Conservation (phyloP, 2,329 filamentous ascomycete genomes). For the Xylaria sp. region DNA sequence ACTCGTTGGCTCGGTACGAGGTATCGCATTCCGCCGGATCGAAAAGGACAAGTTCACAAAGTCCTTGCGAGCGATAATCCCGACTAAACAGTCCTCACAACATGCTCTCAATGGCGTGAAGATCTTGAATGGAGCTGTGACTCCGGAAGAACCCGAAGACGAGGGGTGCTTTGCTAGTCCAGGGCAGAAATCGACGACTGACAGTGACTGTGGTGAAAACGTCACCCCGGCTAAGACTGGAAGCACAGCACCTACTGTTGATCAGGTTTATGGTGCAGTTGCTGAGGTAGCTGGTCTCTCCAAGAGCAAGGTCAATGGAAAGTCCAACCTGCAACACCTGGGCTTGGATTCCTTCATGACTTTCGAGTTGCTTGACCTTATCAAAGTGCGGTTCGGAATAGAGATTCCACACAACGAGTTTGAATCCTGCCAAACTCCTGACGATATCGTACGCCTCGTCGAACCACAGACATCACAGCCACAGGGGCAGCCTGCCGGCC, state of each 20-base stretch:
- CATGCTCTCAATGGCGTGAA: background rate
- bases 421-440: background rate
- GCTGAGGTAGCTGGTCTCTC: background rate
- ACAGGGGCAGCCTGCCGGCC: background rate
- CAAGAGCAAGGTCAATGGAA: background rate
- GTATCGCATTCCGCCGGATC: background rate
- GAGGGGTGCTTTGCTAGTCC: background rate
- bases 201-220: background rate
- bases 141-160: background rate
- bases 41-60: background rate
- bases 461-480: background rate
- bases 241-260: background rate
- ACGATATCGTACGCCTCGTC: background rate
- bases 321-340: background rate
- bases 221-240: background rate
- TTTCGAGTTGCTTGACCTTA: background rate
- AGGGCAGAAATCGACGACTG: background rate
- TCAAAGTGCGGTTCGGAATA: background rate
- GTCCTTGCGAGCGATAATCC: background rate
- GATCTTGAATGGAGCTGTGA: background rate
- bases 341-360: background rate
- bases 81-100: background rate
- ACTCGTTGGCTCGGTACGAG: background rate
- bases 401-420: background rate
- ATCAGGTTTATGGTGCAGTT: background rate